Percentiles rank a stretch among this genome's conserved stretches.
Evolutionary conservation across 1,284 basidiomycete species (phyloP).

Genomic region (Thecaphora thlaspeos): DNA sequence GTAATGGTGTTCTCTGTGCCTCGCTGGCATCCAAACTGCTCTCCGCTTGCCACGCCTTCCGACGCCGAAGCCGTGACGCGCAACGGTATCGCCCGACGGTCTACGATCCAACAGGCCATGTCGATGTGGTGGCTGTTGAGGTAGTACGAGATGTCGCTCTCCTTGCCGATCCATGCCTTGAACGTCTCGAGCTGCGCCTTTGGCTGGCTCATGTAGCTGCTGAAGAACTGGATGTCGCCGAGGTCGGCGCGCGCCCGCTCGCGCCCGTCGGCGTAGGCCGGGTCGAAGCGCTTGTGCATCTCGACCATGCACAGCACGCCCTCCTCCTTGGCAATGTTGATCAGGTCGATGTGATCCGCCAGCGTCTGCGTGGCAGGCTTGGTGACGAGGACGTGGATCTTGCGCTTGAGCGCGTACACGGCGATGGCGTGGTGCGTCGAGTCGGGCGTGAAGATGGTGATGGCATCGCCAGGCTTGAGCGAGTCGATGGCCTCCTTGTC

Average conservation of each 20-base stretch:
- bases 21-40: slow-evolving; percentile 78
- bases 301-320: slow-evolving; percentile 87
- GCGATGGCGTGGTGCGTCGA: slow-evolving; percentile 80
- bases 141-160: slow-evolving; percentile 72
- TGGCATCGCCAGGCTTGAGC: slow-evolving; percentile 76
- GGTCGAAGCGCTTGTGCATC: slow-evolving; percentile 76
- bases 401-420: slow-evolving; percentile 76
- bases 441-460: slow-evolving; percentile 79
- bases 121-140: slow-evolving; percentile 86
- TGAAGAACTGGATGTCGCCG: slow-evolving; percentile 83
- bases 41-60: slow-evolving; percentile 80
- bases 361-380: slow-evolving; percentile 87
- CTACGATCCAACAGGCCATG: slow-evolving; percentile 70
- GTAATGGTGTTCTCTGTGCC: slow-evolving; percentile 92
- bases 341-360: slow-evolving; percentile 74
- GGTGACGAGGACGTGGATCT: slow-evolving; percentile 83
- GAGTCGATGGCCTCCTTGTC: slow-evolving; percentile 83
- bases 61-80: slow-evolving; percentile 84
- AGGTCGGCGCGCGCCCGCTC: slow-evolving; percentile 70
- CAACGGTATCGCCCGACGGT: slow-evolving; percentile 68
- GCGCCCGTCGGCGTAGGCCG: slow-evolving; percentile 84
- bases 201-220: slow-evolving; percentile 79
- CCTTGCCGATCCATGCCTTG: slow-evolving; percentile 88
- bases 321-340: slow-evolving; percentile 72
- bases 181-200: slow-evolving; percentile 91